A percentile compares a stretch with the other conserved stretches of the same genome.
phyloP scores from a whole-genome alignment of 225 moss, liverwort and hornwort species.

The Lunularia cruciata region DNA sequence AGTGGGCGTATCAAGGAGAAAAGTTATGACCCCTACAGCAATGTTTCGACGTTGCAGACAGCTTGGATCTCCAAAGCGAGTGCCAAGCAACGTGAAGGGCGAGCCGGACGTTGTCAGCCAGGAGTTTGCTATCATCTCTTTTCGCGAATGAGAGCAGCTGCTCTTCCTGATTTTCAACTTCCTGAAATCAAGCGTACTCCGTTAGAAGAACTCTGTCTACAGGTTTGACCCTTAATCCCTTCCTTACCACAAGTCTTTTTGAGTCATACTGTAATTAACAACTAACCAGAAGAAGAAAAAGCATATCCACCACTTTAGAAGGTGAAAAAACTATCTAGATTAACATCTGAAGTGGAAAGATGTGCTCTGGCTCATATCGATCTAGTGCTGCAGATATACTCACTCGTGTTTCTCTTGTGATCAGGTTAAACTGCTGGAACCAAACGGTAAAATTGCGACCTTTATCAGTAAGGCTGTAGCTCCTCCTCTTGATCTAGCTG shows the following conservation, averaged over 20 bases:
- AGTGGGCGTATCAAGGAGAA: constrained; percentile 93
- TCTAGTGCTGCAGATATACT: not conserved
- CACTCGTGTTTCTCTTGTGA: constrained; percentile 4
- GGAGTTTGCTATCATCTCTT: constrained; percentile 91
- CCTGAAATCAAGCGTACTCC: constrained; percentile 98
- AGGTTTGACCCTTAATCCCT: constrained; percentile 37
- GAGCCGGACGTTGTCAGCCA: constrained; percentile 89
- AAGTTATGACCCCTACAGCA: constrained; percentile 96
- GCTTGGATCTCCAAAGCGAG: constrained; percentile 91
- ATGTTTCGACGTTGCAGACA: constrained; percentile 82
- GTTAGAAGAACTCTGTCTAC: constrained; percentile 91
- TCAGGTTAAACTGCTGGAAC: constrained; percentile 50
- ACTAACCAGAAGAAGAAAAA: not conserved
- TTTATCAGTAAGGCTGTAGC: constrained; percentile 87
- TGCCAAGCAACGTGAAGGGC: constrained; percentile 89
- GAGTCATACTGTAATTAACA: not conserved
- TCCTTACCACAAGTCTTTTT: not conserved
- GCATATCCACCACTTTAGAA: not conserved
- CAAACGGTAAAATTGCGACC: constrained; percentile 44
- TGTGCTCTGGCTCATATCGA: not conserved
- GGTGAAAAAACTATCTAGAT: not conserved
- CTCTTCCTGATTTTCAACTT: constrained; percentile 86
- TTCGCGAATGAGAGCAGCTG: constrained; percentile 79
- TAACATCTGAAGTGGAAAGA: not conserved
- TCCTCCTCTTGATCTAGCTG: constrained; percentile 81